A percentile compares a stretch with the other conserved stretches of the same genome.
These are phyloP conservation scores for Annulohypoxylon nitens DNA, from an alignment of 495 filamentous ascomycete genomes.

Conservation along the genomic window DNA sequence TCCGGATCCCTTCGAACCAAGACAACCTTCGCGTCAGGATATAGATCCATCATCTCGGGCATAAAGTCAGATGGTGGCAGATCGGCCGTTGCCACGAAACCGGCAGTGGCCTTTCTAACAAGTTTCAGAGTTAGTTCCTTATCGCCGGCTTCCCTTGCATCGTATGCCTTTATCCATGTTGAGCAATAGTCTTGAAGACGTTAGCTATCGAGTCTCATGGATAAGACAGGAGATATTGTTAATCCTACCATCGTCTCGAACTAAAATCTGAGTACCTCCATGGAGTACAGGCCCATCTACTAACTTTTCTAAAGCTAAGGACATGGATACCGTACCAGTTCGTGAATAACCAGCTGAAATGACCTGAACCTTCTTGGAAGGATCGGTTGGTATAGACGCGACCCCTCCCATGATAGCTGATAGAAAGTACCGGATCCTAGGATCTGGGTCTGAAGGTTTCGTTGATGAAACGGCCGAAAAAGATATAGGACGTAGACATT, in stretches of 20 bases:
- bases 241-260: constrained; percentile 49
- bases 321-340: constrained; percentile 65
- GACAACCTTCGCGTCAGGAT: constrained; percentile 57
- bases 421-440: not conserved
- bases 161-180: constrained; percentile 48
- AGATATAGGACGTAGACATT: not conserved
- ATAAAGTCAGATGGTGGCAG: constrained; percentile 50
- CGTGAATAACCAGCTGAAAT: constrained; percentile 66
- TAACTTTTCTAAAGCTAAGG: constrained; percentile 60
- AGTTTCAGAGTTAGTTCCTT: constrained; percentile 45
- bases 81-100: constrained; percentile 55
- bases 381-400: constrained; percentile 53
- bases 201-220: constrained; percentile 1
- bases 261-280: constrained; percentile 51
- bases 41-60: constrained; percentile 54
- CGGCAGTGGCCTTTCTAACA: constrained; percentile 47
- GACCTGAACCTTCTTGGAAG: constrained; percentile 55
- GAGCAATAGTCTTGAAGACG: constrained; percentile 43
- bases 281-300: constrained; percentile 59
- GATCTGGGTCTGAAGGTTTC: no score
- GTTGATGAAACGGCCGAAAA: not conserved
- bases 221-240: not conserved
- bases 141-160: constrained; percentile 45
- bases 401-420: constrained; percentile 47
- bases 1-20: constrained; percentile 50